Evolutionary conservation across 2,329 filamentous ascomycete genomes (phyloP).

Genomic region (Paracoccidioides lutzii): DNA sequence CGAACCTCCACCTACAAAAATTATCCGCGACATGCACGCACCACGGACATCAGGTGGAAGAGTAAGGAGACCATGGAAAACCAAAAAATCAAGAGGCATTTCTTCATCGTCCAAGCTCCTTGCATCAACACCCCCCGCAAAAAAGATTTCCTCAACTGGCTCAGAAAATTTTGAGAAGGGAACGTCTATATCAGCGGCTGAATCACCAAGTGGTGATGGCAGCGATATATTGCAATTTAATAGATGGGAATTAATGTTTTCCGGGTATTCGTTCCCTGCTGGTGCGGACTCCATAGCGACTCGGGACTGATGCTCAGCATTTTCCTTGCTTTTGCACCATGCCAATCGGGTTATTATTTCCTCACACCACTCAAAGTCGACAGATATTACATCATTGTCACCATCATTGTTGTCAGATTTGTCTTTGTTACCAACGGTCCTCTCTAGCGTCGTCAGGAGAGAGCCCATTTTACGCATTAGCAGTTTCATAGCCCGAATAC

Average conservation of each 20-base stretch:
- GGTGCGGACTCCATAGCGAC: neutral
- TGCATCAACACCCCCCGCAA: slow-evolving; percentile 42
- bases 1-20: slow-evolving; percentile 73
- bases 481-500: slow-evolving; percentile 58
- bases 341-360: slow-evolving; percentile 61
- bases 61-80: slow-evolving; percentile 62
- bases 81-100: slow-evolving; percentile 58
- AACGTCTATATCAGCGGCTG: slow-evolving; percentile 40
- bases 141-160: slow-evolving; percentile 63
- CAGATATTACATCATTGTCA: slow-evolving; percentile 26
- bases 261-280: neutral
- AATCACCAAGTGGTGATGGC: slow-evolving; percentile 32
- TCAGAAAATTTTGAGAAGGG: slow-evolving; percentile 59
- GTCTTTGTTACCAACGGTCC: slow-evolving; percentile 8
- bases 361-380: slow-evolving; percentile 69
- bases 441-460: slow-evolving; percentile 19
- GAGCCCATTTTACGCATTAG: slow-evolving; percentile 56
- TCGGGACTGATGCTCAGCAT: neutral
- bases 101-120: slow-evolving; percentile 75
- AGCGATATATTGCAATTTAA: slow-evolving; percentile 30
- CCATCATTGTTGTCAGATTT: slow-evolving; percentile 11
- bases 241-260: slow-evolving; percentile 22
- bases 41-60: slow-evolving; percentile 73
- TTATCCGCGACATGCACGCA: slow-evolving; percentile 74
- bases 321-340: slow-evolving; percentile 50